Percentiles rank a stretch among this genome's conserved stretches.
Evolutionary conservation across 2,329 filamentous ascomycete genomes (phyloP).

Genomic region (Neonectria hederae): DNA sequence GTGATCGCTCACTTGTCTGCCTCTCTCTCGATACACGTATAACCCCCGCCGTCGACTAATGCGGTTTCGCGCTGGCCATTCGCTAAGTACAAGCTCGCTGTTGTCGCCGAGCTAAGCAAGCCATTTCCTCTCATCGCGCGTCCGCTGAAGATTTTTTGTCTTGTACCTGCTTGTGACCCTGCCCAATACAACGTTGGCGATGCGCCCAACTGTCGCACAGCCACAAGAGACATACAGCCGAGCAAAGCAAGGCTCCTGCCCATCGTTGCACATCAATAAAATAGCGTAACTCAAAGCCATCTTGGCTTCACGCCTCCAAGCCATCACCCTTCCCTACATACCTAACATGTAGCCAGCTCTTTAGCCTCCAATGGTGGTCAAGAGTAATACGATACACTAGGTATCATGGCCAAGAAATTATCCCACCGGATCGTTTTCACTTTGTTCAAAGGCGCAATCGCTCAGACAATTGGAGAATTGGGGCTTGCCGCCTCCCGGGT

Average conservation of each 20-base stretch:
- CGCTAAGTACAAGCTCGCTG: neutral
- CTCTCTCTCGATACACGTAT: constrained; percentile 4
- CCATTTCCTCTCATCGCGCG: neutral
- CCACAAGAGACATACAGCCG: neutral
- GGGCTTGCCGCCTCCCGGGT: neutral
- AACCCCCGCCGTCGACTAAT: neutral
- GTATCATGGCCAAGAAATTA: neutral
- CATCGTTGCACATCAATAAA: neutral
- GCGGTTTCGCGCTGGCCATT: constrained; percentile 4
- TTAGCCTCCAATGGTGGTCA: neutral
- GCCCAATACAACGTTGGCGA: no score
- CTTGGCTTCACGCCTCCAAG: constrained; percentile 1
- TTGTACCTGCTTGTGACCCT: neutral
- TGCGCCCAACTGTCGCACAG: neutral
- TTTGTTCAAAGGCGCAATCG: neutral
- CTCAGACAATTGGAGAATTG: neutral
- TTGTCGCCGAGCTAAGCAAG: neutral
- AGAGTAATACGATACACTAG: neutral
- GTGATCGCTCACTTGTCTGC: neutral
- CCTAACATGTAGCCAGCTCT: neutral
- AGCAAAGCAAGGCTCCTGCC: neutral
- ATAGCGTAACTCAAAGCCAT: neutral
- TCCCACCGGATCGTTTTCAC: neutral
- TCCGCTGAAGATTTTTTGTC: neutral
- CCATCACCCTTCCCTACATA: neutral